Base-by-base conservation (phyloP, 164 flowering plant genomes). In the Berberis thunbergii region DNA sequence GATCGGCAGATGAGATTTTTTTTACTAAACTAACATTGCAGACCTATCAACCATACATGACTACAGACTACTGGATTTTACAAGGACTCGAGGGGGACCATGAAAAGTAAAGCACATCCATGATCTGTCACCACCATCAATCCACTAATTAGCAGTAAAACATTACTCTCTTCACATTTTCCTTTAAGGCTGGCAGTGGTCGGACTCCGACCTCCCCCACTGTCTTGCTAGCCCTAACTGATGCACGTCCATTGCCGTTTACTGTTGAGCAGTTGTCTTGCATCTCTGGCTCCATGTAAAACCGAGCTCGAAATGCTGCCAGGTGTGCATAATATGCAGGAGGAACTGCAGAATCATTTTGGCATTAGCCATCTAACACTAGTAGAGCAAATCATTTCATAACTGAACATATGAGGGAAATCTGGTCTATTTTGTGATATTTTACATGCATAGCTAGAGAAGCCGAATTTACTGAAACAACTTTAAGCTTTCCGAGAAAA, bases 281-380 rank as follows among this genome's bases (percentile, higher is more conserved):
- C 73, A 82, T 26, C 6, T 82, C 88, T 59, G 98, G 96, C 61
- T 91, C 96, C 87, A 85, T 68, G 80, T 91, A 91, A 78, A 91
- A 91, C 42, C 98, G 86, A 6, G 98, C 98, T 43, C 98, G 86
- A 63, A 91, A 91, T 41, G 98, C 98, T 11, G 96, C 98, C 57
- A 91, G 73, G 68, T 91, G 98, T 41, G 98, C 98, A 66, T 91
- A 91, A 71, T 91, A 91, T 48, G 96, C 98, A 3, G 98, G 98
- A 45, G 98, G 98, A 74, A 91, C 98, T 91, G 80, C 77, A 77
- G 2, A 65, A 39, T 52, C 54, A 50, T 10, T 10, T 1, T 26
- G n/a, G 11, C n/a, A 26, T 50, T 10, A 50, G 11, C n/a, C 54
- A 50, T 3, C 7, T 50, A 50, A 10, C 12, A 61, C 55, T 26